Evolutionary conservation across 1,139 yeast genomes (phyloP).

Genomic region (Yamadazyma trypodendri): DNA sequence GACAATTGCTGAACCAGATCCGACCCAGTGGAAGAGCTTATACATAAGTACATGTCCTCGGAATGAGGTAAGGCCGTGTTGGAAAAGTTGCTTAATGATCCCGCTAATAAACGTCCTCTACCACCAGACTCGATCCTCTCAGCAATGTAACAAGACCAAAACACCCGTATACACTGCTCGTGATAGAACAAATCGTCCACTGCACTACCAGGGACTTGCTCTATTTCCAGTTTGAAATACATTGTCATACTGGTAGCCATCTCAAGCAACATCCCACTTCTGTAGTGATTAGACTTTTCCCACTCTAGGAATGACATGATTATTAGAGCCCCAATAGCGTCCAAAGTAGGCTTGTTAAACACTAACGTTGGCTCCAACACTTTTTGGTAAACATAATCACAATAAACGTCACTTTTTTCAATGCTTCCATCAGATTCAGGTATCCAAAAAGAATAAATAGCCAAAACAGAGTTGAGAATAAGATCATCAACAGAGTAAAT

Average conservation of each 20-base stretch:
- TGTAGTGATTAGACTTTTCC: neutral
- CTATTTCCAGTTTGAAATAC: neutral
- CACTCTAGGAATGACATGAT: neutral
- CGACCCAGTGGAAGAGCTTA: conserved; percentile 1
- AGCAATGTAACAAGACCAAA: conserved; percentile 7
- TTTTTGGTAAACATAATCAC: neutral
- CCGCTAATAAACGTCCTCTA: neutral
- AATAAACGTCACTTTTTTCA: neutral
- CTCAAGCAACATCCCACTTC: neutral
- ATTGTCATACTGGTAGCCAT: neutral
- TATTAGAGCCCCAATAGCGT: neutral
- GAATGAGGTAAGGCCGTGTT: conserved; percentile 3
- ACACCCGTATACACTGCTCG: conserved; percentile 2
- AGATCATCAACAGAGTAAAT: neutral
- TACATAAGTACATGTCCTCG: conserved; percentile 5
- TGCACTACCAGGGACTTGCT: neutral
- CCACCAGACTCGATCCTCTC: conserved; percentile 3
- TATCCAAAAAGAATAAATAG: neutral
- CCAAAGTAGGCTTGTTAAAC: neutral
- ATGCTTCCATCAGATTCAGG: too few species aligned
- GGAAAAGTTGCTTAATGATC: neutral
- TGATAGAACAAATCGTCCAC: neutral
- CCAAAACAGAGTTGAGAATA: too few species aligned
- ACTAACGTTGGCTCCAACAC: neutral
- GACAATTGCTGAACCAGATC: neutral